Percentiles rank a stretch among this genome's conserved stretches.
These are phyloP conservation scores for Tillandsia fasciculata DNA, from an alignment of 176 grass and related monocot species.

Conservation along the genomic window DNA sequence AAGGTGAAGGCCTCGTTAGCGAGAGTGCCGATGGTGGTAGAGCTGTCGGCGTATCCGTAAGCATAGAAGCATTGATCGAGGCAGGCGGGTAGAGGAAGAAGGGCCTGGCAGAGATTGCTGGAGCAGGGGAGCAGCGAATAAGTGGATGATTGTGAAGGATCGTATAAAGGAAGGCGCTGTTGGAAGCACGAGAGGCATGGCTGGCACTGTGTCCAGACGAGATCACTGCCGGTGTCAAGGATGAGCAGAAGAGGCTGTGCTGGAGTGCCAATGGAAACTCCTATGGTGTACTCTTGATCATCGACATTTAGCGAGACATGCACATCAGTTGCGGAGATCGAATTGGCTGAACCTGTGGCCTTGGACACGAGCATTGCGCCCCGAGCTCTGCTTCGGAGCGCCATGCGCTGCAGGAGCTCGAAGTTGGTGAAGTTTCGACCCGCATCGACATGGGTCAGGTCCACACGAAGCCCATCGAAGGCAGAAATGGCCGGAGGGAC, in stretches of 20 bases:
- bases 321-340: too few species aligned
- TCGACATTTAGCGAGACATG: too few species aligned
- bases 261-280: conserved; percentile 37
- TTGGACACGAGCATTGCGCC: too few species aligned
- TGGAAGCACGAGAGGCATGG: background rate
- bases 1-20: conserved; percentile 60
- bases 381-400: too few species aligned
- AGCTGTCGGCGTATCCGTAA: conserved; percentile 41
- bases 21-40: conserved; percentile 28
- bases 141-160: conserved; percentile 22
- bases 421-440: too few species aligned
- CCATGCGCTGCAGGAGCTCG: too few species aligned
- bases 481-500: too few species aligned
- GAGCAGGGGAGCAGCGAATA: conserved; percentile 28
- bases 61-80: conserved; percentile 28
- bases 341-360: too few species aligned
- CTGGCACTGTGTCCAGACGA: conserved; percentile 38
- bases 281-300: conserved; percentile 51
- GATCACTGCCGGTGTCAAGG: conserved; percentile 63
- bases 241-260: conserved; percentile 24
- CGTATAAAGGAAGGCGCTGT: conserved; percentile 1
- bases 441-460: too few species aligned
- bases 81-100: background rate
- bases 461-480: too few species aligned
- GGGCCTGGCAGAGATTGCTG: conserved; percentile 10